These are phyloP conservation scores for Poteriospumella lacustris DNA, from an alignment of 108 stramenopile species.

Conservation along the genomic window DNA sequence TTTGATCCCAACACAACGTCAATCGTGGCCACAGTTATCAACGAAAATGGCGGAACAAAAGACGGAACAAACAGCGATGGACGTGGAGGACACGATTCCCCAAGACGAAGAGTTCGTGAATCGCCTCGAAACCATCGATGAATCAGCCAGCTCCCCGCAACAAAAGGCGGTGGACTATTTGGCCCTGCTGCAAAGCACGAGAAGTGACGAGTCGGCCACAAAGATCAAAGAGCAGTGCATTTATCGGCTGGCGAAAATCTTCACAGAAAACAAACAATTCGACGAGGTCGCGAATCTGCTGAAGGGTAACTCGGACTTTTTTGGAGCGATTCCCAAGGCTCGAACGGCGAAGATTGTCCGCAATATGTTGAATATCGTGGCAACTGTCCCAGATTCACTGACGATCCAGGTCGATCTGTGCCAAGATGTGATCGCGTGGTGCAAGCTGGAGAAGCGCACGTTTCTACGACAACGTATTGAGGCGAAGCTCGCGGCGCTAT, in stretches of 20 bases:
- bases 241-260: slow-evolving; percentile 64
- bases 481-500: slow-evolving; percentile 48
- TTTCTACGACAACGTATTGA: slow-evolving; percentile 97
- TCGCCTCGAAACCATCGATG: too few species aligned
- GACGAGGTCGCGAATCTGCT: slow-evolving; percentile 76
- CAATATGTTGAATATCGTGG: slow-evolving; percentile 85
- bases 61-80: too few species aligned
- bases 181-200: background rate
- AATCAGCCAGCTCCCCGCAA: too few species aligned
- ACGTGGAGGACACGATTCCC: too few species aligned
- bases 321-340: slow-evolving; percentile 84
- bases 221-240: slow-evolving; percentile 28
- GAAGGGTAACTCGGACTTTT: slow-evolving; percentile 64
- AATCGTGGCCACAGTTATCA: too few species aligned
- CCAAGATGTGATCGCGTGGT: slow-evolving; percentile 79
- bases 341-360: slow-evolving; percentile 93
- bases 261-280: slow-evolving; percentile 63
- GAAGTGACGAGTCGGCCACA: background rate
- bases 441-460: slow-evolving; percentile 77
- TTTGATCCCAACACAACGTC: too few species aligned
- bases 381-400: slow-evolving; percentile 68
- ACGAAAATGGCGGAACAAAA: too few species aligned
- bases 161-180: too few species aligned
- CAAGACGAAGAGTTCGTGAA: too few species aligned
- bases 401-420: slow-evolving; percentile 78